Evolutionary conservation across 2,329 filamentous ascomycete species (phyloP).

Genomic region (Elsinoe batatas): DNA sequence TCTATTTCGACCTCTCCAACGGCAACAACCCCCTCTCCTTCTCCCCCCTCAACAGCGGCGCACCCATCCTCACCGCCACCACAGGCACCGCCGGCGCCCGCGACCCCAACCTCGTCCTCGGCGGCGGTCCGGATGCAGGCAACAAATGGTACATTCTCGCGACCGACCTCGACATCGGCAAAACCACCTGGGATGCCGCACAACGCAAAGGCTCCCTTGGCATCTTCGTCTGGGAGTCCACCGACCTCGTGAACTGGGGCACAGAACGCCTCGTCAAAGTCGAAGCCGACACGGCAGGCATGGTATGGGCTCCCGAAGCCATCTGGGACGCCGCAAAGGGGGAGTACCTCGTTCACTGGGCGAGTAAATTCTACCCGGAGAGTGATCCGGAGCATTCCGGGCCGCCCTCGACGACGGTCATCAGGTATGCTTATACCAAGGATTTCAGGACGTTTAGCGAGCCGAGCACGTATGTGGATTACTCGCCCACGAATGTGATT

Average conservation of each 20-base stretch:
- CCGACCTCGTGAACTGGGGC: conserved; percentile 42
- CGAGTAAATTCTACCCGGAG: conserved; percentile 37
- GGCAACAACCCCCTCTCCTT: conserved; percentile 43
- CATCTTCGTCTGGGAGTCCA: conserved; percentile 48
- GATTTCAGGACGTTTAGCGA: conserved; percentile 46
- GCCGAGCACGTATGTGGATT: conserved; percentile 43
- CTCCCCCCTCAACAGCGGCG: conserved; percentile 40
- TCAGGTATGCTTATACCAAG: conserved; percentile 46
- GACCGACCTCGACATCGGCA: conserved; percentile 44
- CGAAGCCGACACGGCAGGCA: conserved; percentile 45
- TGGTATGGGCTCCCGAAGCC: conserved; percentile 50
- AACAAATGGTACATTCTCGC: conserved; percentile 48
- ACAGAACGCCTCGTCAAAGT: conserved; percentile 41
- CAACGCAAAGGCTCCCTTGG: conserved; percentile 43
- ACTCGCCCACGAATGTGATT: conserved; percentile 39
- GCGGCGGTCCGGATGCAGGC: conserved; percentile 38
- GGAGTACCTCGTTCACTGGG: conserved; percentile 42
- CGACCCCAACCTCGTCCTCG: conserved; percentile 42
- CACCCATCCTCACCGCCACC: conserved; percentile 40
- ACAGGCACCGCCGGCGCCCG: conserved; percentile 44
- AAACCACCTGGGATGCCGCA: conserved; percentile 39
- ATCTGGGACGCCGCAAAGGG: conserved; percentile 41
- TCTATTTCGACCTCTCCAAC: conserved; percentile 35
- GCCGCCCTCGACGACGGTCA: conserved; percentile 24
- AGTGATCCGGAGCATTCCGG: conserved; percentile 43